These are phyloP conservation scores for Globisporangium emineosum DNA, from an alignment of 352 stramenopile species.

Conservation along the genomic window DNA sequence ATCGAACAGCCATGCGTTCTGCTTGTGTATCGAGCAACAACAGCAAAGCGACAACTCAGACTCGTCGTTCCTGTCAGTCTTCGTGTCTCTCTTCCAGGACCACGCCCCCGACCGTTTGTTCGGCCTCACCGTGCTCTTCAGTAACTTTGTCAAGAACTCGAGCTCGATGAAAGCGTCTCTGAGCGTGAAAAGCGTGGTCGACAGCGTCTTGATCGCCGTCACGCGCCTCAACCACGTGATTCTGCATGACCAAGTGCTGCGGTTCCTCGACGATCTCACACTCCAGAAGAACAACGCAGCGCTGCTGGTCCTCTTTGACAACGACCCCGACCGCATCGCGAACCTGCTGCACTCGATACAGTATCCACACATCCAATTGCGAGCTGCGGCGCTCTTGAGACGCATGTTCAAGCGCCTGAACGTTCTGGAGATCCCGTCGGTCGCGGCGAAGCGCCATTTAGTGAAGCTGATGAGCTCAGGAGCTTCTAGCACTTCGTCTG, in stretches of 20 bases:
- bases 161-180: constrained; percentile 26
- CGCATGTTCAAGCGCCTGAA: constrained; percentile 64
- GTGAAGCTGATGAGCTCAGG: constrained; percentile 28
- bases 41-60: constrained; percentile 3
- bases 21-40: constrained; percentile 27
- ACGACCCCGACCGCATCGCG: constrained; percentile 48
- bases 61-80: constrained; percentile 19
- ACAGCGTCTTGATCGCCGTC: constrained; percentile 30
- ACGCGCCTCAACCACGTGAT: constrained; percentile 32
- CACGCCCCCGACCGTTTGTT: constrained; percentile 39
- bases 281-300: constrained; percentile 42
- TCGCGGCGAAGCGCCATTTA: constrained; percentile 42
- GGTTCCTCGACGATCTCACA: constrained; percentile 50
- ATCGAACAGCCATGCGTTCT: constrained; percentile 24
- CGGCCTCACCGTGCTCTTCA: constrained; percentile 41
- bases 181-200: constrained; percentile 30
- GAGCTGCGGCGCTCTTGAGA: constrained; percentile 36
- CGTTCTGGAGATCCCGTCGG: constrained; percentile 29
- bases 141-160: constrained; percentile 34
- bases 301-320: constrained; percentile 36
- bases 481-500: background rate
- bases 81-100: constrained; percentile 37
- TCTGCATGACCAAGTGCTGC: constrained; percentile 45
- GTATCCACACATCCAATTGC: constrained; percentile 25
- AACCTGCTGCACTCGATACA: constrained; percentile 49